Evolutionary conservation across 179 eudicot species (phyloP).

Genomic region (Actinidia chinensis): DNA sequence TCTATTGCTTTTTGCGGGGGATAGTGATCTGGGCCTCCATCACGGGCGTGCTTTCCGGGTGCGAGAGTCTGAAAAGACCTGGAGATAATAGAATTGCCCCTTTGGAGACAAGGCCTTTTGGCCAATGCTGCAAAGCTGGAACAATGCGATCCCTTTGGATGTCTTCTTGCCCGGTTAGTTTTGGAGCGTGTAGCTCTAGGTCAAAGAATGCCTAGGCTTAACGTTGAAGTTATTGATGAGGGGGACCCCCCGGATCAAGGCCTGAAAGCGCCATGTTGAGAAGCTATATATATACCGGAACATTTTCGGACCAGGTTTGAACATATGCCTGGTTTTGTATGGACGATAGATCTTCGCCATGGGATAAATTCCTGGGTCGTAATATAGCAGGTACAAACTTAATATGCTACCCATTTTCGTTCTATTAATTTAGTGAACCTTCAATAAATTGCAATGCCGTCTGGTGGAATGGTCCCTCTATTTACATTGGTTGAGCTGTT

Average conservation of each 20-base stretch:
- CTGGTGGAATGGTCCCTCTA: too few species aligned
- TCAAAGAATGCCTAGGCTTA: slow-evolving; percentile 78
- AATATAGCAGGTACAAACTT: too few species aligned
- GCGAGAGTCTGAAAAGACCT: slow-evolving; percentile 76
- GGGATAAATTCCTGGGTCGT: too few species aligned
- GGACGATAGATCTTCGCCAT: slow-evolving; percentile 58
- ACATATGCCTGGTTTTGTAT: slow-evolving; percentile 68
- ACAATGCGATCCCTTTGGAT: slow-evolving; percentile 99
- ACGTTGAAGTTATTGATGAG: slow-evolving; percentile 92
- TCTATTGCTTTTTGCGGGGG: slow-evolving; percentile 95
- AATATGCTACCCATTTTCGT: too few species aligned
- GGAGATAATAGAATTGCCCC: slow-evolving; percentile 95
- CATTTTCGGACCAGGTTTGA: slow-evolving; percentile 68
- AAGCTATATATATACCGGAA: slow-evolving; percentile 80
- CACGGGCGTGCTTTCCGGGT: slow-evolving; percentile 76
- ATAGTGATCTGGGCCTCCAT: slow-evolving; percentile 78
- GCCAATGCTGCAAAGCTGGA: slow-evolving; percentile 85
- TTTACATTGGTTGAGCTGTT: too few species aligned
- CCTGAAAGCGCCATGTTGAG: slow-evolving; percentile 60
- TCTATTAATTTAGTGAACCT: too few species aligned
- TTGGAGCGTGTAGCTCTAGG: slow-evolving; percentile 85
- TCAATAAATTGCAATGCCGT: too few species aligned
- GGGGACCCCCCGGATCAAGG: slow-evolving; percentile 58
- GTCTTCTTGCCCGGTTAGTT: slow-evolving; percentile 89
- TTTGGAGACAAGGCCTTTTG: slow-evolving; percentile 85